phyloP scores from a whole-genome alignment of 352 stramenopile genomes.

The Blastocystis hominis region DNA sequence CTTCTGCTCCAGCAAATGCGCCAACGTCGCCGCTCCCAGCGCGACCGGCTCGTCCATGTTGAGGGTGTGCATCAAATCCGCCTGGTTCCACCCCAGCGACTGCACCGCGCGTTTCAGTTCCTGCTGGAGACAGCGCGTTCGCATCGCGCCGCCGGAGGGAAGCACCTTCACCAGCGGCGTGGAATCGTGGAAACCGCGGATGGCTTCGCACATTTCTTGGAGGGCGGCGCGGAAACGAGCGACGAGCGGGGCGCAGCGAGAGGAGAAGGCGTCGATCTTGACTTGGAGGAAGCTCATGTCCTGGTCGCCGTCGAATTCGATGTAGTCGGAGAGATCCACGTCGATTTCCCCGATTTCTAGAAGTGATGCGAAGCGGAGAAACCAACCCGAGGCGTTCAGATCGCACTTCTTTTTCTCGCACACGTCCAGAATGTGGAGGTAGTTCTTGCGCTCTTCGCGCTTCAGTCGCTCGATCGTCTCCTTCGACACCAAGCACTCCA shows the following conservation, averaged over 20 bases:
- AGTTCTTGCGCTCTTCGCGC: background rate
- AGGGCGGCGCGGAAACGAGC: background rate
- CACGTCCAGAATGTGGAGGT: background rate
- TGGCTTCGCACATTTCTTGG: background rate
- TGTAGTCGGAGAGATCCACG: background rate
- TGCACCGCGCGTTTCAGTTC: background rate
- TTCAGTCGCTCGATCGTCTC: background rate
- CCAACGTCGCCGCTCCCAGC: background rate
- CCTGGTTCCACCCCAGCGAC: background rate
- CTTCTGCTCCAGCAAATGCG: background rate
- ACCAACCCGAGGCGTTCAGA: background rate
- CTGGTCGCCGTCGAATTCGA: background rate
- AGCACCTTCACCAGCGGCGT: background rate
- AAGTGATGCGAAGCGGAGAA: background rate
- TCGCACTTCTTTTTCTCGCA: background rate
- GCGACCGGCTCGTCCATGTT: constrained; percentile 1
- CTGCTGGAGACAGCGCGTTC: background rate
- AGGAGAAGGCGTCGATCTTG: background rate
- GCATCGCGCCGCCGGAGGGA: background rate
- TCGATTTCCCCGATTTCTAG: background rate
- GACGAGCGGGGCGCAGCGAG: background rate
- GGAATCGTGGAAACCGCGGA: background rate
- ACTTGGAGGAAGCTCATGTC: background rate
- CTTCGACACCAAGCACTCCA: background rate
- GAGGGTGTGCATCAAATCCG: background rate